These are phyloP conservation scores for Vachellia collinsii DNA, from an alignment of 306 rosid species.

Conservation along the genomic window DNA sequence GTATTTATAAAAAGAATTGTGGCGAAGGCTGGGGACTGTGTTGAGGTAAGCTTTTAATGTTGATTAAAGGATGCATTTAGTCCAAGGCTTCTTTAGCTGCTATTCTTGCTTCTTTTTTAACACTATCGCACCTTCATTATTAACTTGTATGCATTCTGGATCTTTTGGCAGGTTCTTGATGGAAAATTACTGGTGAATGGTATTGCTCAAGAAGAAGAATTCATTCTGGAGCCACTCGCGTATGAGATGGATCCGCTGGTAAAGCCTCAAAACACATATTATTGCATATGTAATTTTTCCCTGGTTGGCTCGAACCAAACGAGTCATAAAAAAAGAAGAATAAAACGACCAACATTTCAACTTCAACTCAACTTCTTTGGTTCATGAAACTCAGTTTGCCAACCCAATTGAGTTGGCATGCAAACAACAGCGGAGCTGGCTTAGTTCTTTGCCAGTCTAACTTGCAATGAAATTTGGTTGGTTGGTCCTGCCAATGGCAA, in stretches of 20 bases:
- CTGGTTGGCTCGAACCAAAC: background rate
- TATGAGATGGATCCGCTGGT: conserved; percentile 84
- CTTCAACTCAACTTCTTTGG: background rate
- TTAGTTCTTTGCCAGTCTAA: background rate
- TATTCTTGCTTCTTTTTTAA: background rate
- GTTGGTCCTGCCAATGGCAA: conserved; percentile 3
- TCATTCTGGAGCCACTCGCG: conserved; percentile 72
- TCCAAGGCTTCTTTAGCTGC: background rate
- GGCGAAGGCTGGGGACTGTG: conserved; percentile 90
- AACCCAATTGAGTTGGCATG: background rate
- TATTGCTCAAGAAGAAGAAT: conserved; percentile 71
- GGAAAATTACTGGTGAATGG: conserved; percentile 86
- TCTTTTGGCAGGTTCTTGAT: conserved; percentile 58
- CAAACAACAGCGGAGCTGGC: background rate
- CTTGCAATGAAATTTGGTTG: conserved; percentile 10
- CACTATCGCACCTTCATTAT: conserved; percentile 13
- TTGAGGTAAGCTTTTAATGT: conserved; percentile 57
- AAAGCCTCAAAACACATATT: conserved; percentile 23
- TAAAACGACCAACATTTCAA: background rate
- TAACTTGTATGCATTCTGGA: conserved; percentile 18
- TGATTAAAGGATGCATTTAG: conserved; percentile 1
- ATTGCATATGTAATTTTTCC: background rate
- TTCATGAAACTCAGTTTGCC: background rate
- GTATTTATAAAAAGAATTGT: conserved; percentile 87
- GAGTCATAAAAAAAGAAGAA: background rate